Base-by-base conservation (phyloP, 805 yeast genomes). In the Ogataea degrootiae region DNA sequence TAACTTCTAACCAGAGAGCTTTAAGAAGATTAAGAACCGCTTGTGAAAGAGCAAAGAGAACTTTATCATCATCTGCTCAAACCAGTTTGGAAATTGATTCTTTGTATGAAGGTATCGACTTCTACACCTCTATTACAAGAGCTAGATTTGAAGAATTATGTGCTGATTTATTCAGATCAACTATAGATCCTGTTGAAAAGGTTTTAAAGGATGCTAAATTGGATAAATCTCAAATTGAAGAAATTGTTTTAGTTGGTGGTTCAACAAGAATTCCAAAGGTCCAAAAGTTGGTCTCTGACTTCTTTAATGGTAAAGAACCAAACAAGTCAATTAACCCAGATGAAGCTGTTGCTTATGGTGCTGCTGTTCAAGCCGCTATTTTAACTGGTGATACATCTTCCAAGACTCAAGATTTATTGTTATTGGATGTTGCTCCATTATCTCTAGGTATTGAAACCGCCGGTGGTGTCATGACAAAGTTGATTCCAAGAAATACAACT, bases 271-370 rank as follows among this genome's bases (percentile, higher is more conserved):
- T 90, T 75, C 97, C 97, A 76, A 90, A 87, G 77, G 84, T 91
- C 59, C 97, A 90, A 78, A 90, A 89, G 75, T 80, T 91, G 65
- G 96, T 90, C 44, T 85, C 96, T 58, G 97, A 91, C 74, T 90
- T 84, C 84, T 90, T 91, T 82, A 87, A 90, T 73, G 97, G 97
- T 70, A 91, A 90, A 78, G 96, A 90, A 76, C 96, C 96, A 74
- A 88, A 88, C 80, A 87, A 83, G 77, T 87, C 96, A 46, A 90
- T 90, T 73, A 90, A 90, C 82, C 97, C 97, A 61, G 97, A 90
- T 79, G 97, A 90, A 77, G 97, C 97, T 66, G 97, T 90, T 73
- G 97, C 97, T 66, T 90, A 90, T 76, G 97, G 97, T 85, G 97
- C 97, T 61, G 97, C 97, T 55, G 97, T 90, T 60, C 97, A 90